These are phyloP conservation scores for Aspergillus homomorphus DNA, from an alignment of 495 filamentous ascomycete genomes.

Conservation along the genomic window DNA sequence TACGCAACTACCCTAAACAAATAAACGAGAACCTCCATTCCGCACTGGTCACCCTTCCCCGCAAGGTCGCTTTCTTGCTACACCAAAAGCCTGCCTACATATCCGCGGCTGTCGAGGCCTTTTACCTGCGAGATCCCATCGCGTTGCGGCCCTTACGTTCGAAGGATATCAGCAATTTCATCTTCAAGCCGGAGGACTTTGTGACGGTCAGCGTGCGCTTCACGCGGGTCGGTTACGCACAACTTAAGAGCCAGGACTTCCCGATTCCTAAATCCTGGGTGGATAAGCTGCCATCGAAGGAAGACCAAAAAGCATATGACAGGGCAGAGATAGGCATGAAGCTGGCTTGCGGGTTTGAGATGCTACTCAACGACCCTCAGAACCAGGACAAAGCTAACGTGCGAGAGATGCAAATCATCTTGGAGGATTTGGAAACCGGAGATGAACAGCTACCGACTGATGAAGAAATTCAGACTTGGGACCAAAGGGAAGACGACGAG, in stretches of 20 bases:
- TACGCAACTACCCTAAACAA: conserved; percentile 75
- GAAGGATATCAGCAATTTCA: conserved; percentile 39
- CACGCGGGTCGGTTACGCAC: conserved; percentile 85
- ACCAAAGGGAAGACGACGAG: conserved; percentile 68
- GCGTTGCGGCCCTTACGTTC: conserved; percentile 65
- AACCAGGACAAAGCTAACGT: conserved; percentile 62
- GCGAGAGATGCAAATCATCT: conserved; percentile 67
- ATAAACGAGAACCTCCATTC: conserved; percentile 70
- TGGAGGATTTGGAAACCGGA: conserved; percentile 67
- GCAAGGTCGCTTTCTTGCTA: conserved; percentile 78
- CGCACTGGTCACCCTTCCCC: conserved; percentile 67
- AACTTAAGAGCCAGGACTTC: conserved; percentile 89
- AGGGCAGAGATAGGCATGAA: conserved; percentile 83
- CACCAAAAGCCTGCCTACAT: conserved; percentile 69
- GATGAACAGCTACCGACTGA: conserved; percentile 65
- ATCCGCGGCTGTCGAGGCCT: conserved; percentile 81
- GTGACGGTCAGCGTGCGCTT: conserved; percentile 76
- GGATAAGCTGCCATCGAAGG: conserved; percentile 33
- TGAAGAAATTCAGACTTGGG: conserved; percentile 70
- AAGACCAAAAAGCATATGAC: conserved; percentile 36
- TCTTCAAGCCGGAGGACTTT: conserved; percentile 72
- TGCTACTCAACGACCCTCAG: conserved; percentile 66
- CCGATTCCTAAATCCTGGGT: conserved; percentile 62
- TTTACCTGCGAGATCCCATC: conserved; percentile 87
- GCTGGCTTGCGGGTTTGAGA: conserved; percentile 84